Evolutionary conservation across 805 yeast genomes (phyloP).

Genomic region (Dipodascus geniculatus): DNA sequence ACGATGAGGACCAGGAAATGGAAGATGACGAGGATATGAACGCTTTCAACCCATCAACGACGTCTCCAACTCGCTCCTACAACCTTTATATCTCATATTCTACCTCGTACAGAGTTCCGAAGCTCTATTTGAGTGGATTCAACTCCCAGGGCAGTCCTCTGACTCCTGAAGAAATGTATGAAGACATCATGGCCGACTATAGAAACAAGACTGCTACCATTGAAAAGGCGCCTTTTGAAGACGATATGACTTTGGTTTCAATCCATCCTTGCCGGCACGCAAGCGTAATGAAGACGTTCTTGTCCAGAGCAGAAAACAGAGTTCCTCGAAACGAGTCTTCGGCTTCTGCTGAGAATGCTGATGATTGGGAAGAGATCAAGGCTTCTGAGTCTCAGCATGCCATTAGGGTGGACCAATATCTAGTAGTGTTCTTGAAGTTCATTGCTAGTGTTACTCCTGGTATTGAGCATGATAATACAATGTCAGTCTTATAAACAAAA

Average conservation of each 20-base stretch:
- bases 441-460: constrained; percentile 97
- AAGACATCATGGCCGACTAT: constrained; percentile 85
- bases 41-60: constrained; percentile 5
- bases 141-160: constrained; percentile 75
- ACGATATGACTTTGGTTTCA: constrained; percentile 63
- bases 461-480: constrained; percentile 95
- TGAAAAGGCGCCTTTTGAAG: constrained; percentile 78
- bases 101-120: constrained; percentile 92
- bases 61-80: constrained; percentile 43
- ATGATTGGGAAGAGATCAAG: constrained; percentile 49
- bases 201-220: constrained; percentile 94
- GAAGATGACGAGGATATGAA: constrained; percentile 14
- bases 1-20: constrained; percentile 13
- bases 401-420: constrained; percentile 77
- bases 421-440: constrained; percentile 81
- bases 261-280: constrained; percentile 97
- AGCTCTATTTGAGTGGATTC: constrained; percentile 84
- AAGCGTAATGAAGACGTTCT: constrained; percentile 79
- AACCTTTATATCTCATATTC: constrained; percentile 88
- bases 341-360: constrained; percentile 27
- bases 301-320: constrained; percentile 53
- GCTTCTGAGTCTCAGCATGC: constrained; percentile 25
- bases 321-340: constrained; percentile 13
- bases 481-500: constrained; percentile 55
- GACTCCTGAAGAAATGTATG: constrained; percentile 83